Base-by-base conservation (phyloP, 192 early-diverging fungal genomes). In the Dimargaris cristalligena region DNA sequence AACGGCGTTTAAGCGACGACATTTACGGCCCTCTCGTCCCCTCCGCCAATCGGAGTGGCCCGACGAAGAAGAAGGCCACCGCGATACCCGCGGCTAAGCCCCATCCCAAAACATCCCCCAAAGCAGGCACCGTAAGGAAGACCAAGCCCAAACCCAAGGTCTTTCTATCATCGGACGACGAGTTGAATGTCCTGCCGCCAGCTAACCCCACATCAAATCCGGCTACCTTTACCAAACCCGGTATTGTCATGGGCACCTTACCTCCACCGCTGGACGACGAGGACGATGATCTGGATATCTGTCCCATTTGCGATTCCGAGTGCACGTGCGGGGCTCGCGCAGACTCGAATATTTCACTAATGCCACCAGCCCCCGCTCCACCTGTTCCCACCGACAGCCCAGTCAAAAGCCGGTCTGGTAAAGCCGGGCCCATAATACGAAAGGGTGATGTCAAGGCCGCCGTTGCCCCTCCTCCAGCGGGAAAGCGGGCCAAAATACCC, bases 221-320 rank as follows among this genome's bases (percentile, higher is more conserved):
- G n/a, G n/a, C n/a, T n/a, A n/a, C n/a, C n/a, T n/a, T n/a, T n/a
- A n/a, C 38, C 16, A 41, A 41, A 41, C 38, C 38, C 16, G 38
- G 38, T 41, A 41, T 41, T 16, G 38, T 41, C 38, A 41, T 41
- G 38, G 38, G 38, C 8, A 41, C 38, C 6, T 16, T 41, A 10
- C 38, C 38, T 41, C 38, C 38, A 41, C 38, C 16, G 6, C 38
- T 41, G 6, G 16, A 16, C 38, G 38, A 6, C 38, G 55, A 16
- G 2, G 34, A 34, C 35, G 55, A 57, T n/a, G 55, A 57, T 4
- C 34, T 57, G 33, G 55, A 57, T 35, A 34, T 57, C 26, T 57
- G 55, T 25, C 55, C 55, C 22, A 35, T 57, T 20, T 57, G 55
- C 35, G 55, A 57, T n/a, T 31, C 33, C 13, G 55, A 57, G 33